These are phyloP conservation scores for Achaetomium macrosporum DNA, from an alignment of 2,329 filamentous ascomycete genomes.

Conservation along the genomic window DNA sequence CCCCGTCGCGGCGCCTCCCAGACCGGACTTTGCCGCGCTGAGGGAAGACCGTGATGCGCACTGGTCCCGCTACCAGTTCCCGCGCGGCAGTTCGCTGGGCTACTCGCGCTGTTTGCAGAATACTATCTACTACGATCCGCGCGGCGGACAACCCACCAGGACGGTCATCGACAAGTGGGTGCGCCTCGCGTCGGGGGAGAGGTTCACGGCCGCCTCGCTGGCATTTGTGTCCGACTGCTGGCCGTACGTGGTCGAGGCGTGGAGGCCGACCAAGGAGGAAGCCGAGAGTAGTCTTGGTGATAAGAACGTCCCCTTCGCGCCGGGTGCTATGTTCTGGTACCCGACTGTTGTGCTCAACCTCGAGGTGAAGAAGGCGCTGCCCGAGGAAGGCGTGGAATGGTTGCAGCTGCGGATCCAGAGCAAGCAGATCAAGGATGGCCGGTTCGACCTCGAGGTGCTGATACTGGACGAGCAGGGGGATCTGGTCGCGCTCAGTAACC, in stretches of 20 bases:
- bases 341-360: conserved; percentile 70
- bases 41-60: conserved; percentile 24
- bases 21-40: conserved; percentile 26
- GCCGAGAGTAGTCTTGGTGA: not conserved
- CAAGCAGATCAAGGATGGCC: conserved; percentile 63
- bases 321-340: conserved; percentile 56
- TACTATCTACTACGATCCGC: conserved; percentile 29
- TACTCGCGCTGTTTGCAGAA: conserved; percentile 28
- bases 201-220: conserved; percentile 58
- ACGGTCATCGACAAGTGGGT: conserved; percentile 61
- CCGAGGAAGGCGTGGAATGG: conserved; percentile 62
- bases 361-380: conserved; percentile 69
- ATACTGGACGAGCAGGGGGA: conserved; percentile 59
- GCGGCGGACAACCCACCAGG: conserved; percentile 7
- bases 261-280: conserved; percentile 27
- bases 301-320: conserved; percentile 31
- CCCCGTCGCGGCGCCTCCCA: conserved; percentile 17
- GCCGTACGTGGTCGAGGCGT: conserved; percentile 57
- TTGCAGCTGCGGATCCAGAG: conserved; percentile 59
- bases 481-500: conserved; percentile 61
- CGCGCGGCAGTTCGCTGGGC: conserved; percentile 4
- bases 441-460: conserved; percentile 68
- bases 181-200: conserved; percentile 51
- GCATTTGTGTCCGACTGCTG: conserved; percentile 65
- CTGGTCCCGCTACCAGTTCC: conserved; percentile 25